Percentiles rank a stretch among this genome's conserved stretches.
phyloP scores from a whole-genome alignment of 768 basidiomycete species.

The Scleroderma bovista region DNA sequence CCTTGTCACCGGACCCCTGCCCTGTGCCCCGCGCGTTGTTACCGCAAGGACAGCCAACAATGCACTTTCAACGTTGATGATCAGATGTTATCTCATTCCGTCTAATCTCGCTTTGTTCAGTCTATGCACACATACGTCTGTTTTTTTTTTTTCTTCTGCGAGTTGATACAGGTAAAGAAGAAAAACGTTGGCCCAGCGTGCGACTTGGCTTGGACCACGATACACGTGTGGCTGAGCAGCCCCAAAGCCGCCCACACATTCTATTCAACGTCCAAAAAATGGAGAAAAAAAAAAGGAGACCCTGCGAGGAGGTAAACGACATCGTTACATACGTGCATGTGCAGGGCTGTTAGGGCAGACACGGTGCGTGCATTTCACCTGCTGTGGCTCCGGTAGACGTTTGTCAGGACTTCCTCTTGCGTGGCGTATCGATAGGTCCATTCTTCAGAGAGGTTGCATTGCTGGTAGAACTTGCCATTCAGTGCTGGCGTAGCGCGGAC shows the following conservation, averaged over 20 bases:
- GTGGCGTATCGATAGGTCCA: conserved; percentile 31
- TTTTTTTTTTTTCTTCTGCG: no score
- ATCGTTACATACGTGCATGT: background rate
- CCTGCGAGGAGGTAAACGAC: no score
- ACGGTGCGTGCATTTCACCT: conserved; percentile 2
- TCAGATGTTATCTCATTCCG: no score
- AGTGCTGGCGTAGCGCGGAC: conserved; percentile 7
- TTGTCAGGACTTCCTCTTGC: conserved; percentile 23
- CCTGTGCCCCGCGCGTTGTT: conserved; percentile 4
- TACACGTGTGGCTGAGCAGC: no score
- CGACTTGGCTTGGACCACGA: no score
- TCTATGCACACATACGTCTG: background rate
- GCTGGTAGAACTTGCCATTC: conserved; percentile 16
- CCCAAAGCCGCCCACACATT: no score
- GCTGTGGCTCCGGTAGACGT: conserved; percentile 18
- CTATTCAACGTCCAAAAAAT: no score
- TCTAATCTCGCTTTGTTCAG: background rate
- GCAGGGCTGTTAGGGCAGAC: no score
- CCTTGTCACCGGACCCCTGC: conserved; percentile 10
- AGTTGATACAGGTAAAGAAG: no score
- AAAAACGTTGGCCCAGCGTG: no score
- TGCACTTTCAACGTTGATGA: conserved; percentile 1
- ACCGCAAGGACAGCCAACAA: conserved; percentile 28
- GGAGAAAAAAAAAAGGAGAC: no score
- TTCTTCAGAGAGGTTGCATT: conserved; percentile 4